Evolutionary conservation across 768 basidiomycete species (phyloP).

Genomic region (Amylocystis lapponica): DNA sequence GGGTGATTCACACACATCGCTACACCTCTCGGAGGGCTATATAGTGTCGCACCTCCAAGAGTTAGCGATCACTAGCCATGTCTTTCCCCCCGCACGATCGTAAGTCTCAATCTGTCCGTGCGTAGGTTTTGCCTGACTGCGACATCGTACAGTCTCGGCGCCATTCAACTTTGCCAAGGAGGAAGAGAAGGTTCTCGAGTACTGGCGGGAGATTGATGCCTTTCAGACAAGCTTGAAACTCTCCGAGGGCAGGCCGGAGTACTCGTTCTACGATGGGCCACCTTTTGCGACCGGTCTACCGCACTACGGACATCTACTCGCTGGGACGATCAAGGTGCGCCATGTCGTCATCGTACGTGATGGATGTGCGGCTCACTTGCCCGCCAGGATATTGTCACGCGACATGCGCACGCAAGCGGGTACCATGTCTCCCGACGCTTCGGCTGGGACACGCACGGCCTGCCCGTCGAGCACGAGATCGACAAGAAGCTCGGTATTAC

Average conservation of each 20-base stretch:
- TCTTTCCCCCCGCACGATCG: conserved; percentile 24
- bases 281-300: conserved; percentile 97
- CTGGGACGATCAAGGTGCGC: conserved; percentile 87
- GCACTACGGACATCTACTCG: conserved; percentile 91
- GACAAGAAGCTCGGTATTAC: conserved; percentile 94
- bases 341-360: conserved; percentile 3
- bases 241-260: conserved; percentile 86
- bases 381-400: conserved; percentile 96
- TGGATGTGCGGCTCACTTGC: conserved; percentile 1
- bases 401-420: conserved; percentile 91
- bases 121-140: conserved; percentile 3
- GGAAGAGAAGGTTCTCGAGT: conserved; percentile 84
- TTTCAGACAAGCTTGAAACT: conserved; percentile 92
- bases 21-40: too few relatives aligned
- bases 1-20: too few relatives aligned
- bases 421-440: conserved; percentile 91
- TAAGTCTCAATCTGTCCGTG: conserved; percentile 8
- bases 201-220: conserved; percentile 96
- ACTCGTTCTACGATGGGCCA: conserved; percentile 94
- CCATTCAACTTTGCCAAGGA: conserved; percentile 82
- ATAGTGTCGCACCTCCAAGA: too few relatives aligned
- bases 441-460: conserved; percentile 98
- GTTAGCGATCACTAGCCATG: conserved; percentile 18
- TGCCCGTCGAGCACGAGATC: conserved; percentile 99
- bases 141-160: conserved; percentile 49